phyloP scores from a whole-genome alignment of 2,329 filamentous ascomycete genomes.

The Akanthomyces lecanii region DNA sequence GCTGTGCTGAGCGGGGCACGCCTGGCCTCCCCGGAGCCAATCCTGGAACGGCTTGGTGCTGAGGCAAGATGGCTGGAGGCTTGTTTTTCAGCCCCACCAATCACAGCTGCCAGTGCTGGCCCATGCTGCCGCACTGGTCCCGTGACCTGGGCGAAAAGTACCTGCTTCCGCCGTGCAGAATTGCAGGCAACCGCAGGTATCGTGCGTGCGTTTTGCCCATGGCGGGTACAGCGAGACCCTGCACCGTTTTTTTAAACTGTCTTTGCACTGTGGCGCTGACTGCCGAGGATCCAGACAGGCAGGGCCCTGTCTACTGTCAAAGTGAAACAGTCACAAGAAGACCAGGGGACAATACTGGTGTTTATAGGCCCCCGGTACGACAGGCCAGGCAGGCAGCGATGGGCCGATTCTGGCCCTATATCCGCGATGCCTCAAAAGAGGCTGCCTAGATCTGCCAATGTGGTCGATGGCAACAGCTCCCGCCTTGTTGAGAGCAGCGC shows the following conservation, averaged over 20 bases:
- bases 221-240: background rate
- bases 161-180: background rate
- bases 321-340: background rate
- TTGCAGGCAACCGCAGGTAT: background rate
- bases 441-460: too few relatives aligned
- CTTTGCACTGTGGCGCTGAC: conserved; percentile 9
- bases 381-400: background rate
- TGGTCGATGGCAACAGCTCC: too few relatives aligned
- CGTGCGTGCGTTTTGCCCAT: background rate
- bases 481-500: too few relatives aligned
- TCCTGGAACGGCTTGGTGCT: conserved; percentile 5
- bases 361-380: too few relatives aligned
- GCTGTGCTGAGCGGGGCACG: background rate
- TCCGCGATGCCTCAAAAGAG: background rate
- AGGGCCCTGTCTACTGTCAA: background rate
- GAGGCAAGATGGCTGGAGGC: background rate
- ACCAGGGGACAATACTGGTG: background rate
- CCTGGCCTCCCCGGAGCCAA: conserved; percentile 8
- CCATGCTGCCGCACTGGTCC: background rate
- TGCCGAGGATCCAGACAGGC: background rate
- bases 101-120: background rate
- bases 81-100: background rate
- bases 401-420: background rate
- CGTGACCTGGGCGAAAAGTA: background rate
- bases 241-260: conserved; percentile 4